Conservation (phyloP, 495 filamentous ascomycete species). For the Lasiosphaeris hirsuta region DNA sequence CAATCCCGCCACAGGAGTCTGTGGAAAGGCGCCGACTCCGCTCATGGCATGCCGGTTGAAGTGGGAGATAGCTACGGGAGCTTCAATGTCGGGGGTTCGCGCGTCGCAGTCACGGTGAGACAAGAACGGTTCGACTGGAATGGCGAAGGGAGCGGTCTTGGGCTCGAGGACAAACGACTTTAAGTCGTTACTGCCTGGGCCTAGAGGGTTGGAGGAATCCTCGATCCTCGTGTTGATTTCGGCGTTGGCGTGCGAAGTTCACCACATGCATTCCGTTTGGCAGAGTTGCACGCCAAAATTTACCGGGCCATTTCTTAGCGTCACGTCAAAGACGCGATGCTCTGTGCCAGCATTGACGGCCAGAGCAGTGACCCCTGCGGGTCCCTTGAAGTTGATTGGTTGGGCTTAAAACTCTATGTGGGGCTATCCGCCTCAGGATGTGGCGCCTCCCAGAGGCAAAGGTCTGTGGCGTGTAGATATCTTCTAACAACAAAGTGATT, state of each 20-base stretch:
- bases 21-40: conserved; percentile 43
- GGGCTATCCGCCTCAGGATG: too few relatives aligned
- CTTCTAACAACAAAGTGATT: too few relatives aligned
- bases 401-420: too few relatives aligned
- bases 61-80: neutral
- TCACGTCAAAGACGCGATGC: conserved; percentile 29
- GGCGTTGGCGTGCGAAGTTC: conserved; percentile 5
- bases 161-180: too few relatives aligned
- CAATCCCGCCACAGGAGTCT: conserved; percentile 34
- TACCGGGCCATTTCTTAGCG: conserved; percentile 7
- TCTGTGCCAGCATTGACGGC: neutral
- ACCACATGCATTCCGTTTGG: conserved; percentile 18
- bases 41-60: conserved; percentile 48
- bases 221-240: neutral
- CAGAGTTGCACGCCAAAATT: conserved; percentile 15
- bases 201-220: neutral
- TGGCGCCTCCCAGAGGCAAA: too few relatives aligned
- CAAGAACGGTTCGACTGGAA: too few relatives aligned
- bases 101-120: neutral
- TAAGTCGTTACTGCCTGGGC: too few relatives aligned
- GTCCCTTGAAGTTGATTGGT: too few relatives aligned
- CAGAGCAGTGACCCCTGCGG: neutral
- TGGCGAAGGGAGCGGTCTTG: too few relatives aligned
- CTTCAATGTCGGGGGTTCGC: neutral
- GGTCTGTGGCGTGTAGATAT: too few relatives aligned